Percentiles rank a stretch among this genome's conserved stretches.
These are phyloP conservation scores for Suillus decipiens DNA, from an alignment of 768 basidiomycete species.

Conservation along the genomic window DNA sequence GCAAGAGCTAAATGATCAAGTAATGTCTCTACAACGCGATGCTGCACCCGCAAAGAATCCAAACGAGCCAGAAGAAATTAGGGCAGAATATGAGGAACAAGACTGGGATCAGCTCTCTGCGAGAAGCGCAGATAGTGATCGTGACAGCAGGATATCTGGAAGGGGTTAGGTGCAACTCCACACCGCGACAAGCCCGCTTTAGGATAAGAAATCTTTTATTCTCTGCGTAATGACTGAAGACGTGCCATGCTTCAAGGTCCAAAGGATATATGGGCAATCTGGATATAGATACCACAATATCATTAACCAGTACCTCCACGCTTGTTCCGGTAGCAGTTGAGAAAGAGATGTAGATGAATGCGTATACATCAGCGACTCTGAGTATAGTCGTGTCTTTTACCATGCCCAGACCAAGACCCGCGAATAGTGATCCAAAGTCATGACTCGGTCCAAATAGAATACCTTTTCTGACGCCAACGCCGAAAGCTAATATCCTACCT, in stretches of 20 bases:
- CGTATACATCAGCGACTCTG: too few species aligned
- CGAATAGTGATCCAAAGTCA: too few species aligned
- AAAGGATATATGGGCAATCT: constrained; percentile 22
- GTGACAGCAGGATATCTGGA: constrained; percentile 21
- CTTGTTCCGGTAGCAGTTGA: too few species aligned
- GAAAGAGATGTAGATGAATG: too few species aligned
- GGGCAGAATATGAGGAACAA: constrained; percentile 19
- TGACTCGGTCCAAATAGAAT: too few species aligned
- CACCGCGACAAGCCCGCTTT: constrained; percentile 26
- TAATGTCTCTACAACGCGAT: constrained; percentile 17
- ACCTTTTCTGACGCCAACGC: too few species aligned
- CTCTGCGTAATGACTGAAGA: constrained; percentile 16
- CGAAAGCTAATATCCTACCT: too few species aligned
- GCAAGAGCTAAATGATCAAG: constrained; percentile 37
- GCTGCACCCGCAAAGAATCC: constrained; percentile 20
- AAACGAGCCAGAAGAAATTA: constrained; percentile 32
- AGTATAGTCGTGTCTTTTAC: too few species aligned
- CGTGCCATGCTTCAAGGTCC: constrained; percentile 19
- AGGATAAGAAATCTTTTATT: constrained; percentile 21
- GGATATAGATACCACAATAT: constrained; percentile 1
- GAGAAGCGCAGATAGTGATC: constrained; percentile 25
- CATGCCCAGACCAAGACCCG: too few species aligned
- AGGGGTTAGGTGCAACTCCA: constrained; percentile 33
- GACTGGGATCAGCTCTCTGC: constrained; percentile 3
- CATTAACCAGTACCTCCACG: too few species aligned